Evolutionary conservation across 2,329 filamentous ascomycete species (phyloP).

Genomic region (Colletotrichum lini): DNA sequence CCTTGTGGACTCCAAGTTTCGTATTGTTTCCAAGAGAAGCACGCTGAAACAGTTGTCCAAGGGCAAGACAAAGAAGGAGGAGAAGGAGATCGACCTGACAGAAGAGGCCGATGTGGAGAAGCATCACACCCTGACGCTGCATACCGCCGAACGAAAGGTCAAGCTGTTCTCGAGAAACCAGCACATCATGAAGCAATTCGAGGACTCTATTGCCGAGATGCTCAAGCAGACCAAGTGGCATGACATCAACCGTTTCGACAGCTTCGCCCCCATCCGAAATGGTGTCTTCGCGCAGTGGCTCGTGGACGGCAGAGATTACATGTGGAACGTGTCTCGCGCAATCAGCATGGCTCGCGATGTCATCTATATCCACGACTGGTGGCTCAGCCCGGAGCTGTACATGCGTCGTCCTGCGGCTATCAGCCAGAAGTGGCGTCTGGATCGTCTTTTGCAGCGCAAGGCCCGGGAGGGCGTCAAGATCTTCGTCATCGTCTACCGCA

Average conservation of each 20-base stretch:
- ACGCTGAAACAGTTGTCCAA: slow-evolving; percentile 64
- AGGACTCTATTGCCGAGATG: slow-evolving; percentile 93
- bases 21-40: slow-evolving; percentile 80
- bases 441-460: slow-evolving; percentile 92
- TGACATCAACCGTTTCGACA: slow-evolving; percentile 87
- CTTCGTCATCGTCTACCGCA: slow-evolving; percentile 97
- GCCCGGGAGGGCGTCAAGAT: slow-evolving; percentile 96
- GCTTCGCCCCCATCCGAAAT: slow-evolving; percentile 90
- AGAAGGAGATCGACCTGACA: slow-evolving; percentile 64
- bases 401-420: slow-evolving; percentile 94
- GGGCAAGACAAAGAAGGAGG: slow-evolving; percentile 65
- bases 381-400: slow-evolving; percentile 96
- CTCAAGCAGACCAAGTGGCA: slow-evolving; percentile 86
- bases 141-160: slow-evolving; percentile 92
- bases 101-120: slow-evolving; percentile 60
- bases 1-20: slow-evolving; percentile 91
- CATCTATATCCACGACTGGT: slow-evolving; percentile 99
- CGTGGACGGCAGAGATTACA: slow-evolving; percentile 96
- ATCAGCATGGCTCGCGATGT: slow-evolving; percentile 98
- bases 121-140: slow-evolving; percentile 89
- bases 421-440: slow-evolving; percentile 97
- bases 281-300: slow-evolving; percentile 96
- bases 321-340: slow-evolving; percentile 98
- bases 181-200: slow-evolving; percentile 89
- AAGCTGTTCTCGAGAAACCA: slow-evolving; percentile 94